These are phyloP conservation scores for Chlamydomonas asymmetrica DNA, from an alignment of 139 green algal genomes.

Conservation along the genomic window DNA sequence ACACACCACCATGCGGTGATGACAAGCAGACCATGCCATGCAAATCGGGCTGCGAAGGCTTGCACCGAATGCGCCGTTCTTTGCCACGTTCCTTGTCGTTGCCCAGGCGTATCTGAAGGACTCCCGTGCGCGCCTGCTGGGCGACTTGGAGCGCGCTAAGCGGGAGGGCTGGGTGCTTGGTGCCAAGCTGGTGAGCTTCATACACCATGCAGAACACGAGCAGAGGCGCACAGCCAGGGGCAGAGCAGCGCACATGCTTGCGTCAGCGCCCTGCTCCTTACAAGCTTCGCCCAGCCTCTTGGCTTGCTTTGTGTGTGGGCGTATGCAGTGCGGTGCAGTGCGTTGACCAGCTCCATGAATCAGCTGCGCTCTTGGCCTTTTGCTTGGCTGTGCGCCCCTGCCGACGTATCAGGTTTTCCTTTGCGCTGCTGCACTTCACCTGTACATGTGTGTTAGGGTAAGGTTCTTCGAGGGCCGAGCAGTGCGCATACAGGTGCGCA, in stretches of 20 bases:
- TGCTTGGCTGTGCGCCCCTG: too few species aligned
- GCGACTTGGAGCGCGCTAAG: constrained; percentile 69
- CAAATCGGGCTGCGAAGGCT: background rate
- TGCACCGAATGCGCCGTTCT: background rate
- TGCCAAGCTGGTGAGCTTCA: constrained; percentile 85
- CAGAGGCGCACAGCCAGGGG: too few species aligned
- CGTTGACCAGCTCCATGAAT: too few species aligned
- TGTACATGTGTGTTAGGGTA: background rate
- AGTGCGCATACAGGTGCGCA: background rate
- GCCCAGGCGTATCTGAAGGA: constrained; percentile 78
- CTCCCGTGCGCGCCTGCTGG: constrained; percentile 45
- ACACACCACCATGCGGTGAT: background rate
- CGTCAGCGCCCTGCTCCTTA: too few species aligned
- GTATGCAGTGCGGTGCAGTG: too few species aligned
- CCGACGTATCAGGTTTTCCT: too few species aligned
- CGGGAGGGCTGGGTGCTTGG: constrained; percentile 64
- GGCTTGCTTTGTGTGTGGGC: too few species aligned
- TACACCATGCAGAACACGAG: constrained; percentile 11
- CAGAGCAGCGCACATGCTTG: too few species aligned
- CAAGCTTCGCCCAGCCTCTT: too few species aligned
- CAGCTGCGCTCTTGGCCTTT: too few species aligned
- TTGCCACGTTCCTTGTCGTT: background rate
- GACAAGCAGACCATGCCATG: background rate
- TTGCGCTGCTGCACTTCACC: too few species aligned
- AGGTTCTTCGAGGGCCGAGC: background rate